Percentiles rank a stretch among this genome's conserved stretches.
Conservation (phyloP, 768 basidiomycete genomes). For the Amanita molliuscula region DNA sequence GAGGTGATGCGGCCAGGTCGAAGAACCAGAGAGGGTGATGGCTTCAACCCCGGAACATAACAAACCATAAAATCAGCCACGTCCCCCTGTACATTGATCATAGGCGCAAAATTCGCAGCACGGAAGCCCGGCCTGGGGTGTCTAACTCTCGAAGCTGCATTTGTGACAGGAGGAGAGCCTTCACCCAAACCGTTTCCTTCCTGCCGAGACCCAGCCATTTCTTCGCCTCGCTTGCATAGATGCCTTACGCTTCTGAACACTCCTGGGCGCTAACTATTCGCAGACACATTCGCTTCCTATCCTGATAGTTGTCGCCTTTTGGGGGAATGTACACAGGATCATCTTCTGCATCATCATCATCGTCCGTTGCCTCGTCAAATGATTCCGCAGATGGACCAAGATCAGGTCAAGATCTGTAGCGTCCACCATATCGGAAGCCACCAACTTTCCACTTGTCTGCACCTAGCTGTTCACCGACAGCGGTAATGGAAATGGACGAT, state of each 20-base stretch:
- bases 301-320: not conserved
- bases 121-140: constrained; percentile 7
- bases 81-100: too few relatives aligned
- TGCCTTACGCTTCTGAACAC: constrained; percentile 2
- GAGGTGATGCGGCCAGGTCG: too few relatives aligned
- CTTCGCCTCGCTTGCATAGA: too few relatives aligned
- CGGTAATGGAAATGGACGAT: not conserved
- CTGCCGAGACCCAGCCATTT: not conserved
- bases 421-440: constrained; percentile 10
- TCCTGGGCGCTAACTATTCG: constrained; percentile 4
- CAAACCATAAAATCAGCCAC: too few relatives aligned
- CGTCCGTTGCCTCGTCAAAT: not conserved
- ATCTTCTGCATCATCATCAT: not conserved
- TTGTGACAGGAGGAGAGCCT: not conserved
- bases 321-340: not conserved
- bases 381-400: constrained; percentile 2
- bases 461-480: not conserved
- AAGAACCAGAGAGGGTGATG: too few relatives aligned
- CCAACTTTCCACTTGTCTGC: not conserved
- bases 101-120: too few relatives aligned
- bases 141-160: not conserved
- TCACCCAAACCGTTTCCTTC: too few relatives aligned
- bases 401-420: constrained; percentile 9
- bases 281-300: not conserved
- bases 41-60: too few relatives aligned